Percentiles rank a stretch among this genome's conserved stretches.
Evolutionary conservation across 2,329 filamentous ascomycete genomes (phyloP).

Genomic region (Alternaria dauci): DNA sequence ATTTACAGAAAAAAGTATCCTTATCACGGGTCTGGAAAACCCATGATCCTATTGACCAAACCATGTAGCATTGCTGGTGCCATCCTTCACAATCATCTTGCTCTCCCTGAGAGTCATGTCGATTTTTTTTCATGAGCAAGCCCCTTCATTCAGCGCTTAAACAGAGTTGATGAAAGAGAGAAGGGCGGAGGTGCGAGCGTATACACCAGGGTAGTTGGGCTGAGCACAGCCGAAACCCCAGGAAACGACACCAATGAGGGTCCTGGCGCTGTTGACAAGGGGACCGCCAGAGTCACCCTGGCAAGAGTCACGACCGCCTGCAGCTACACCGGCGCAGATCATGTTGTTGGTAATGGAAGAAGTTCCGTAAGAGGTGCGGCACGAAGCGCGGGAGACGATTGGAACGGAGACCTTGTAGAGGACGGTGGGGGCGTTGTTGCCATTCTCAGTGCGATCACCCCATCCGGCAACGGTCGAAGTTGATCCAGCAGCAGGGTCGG

Average conservation of each 20-base stretch:
- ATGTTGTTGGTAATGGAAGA: constrained; percentile 35
- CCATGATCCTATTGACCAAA: neutral
- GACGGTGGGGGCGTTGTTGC: constrained; percentile 13
- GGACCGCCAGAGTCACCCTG: constrained; percentile 45
- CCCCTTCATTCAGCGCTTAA: constrained; percentile 6
- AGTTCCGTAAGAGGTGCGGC: constrained; percentile 30
- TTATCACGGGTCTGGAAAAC: neutral
- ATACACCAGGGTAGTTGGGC: constrained; percentile 36
- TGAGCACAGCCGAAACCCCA: constrained; percentile 32
- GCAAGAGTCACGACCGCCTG: constrained; percentile 45
- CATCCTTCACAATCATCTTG: neutral
- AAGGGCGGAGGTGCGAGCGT: constrained; percentile 29
- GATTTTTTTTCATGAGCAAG: neutral
- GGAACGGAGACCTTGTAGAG: constrained; percentile 43
- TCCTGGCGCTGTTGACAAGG: constrained; percentile 26
- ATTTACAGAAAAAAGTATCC: constrained; percentile 3
- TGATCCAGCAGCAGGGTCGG: constrained; percentile 34
- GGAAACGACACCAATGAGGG: constrained; percentile 17
- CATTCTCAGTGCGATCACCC: constrained; percentile 27
- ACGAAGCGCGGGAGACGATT: constrained; percentile 36
- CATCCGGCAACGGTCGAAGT: constrained; percentile 37
- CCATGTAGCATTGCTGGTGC: neutral
- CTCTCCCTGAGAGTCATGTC: neutral
- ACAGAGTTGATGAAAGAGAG: constrained; percentile 33
- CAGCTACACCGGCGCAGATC: constrained; percentile 37